phyloP scores from a whole-genome alignment of 108 stramenopile species.

The Skeletonema menzelii region DNA sequence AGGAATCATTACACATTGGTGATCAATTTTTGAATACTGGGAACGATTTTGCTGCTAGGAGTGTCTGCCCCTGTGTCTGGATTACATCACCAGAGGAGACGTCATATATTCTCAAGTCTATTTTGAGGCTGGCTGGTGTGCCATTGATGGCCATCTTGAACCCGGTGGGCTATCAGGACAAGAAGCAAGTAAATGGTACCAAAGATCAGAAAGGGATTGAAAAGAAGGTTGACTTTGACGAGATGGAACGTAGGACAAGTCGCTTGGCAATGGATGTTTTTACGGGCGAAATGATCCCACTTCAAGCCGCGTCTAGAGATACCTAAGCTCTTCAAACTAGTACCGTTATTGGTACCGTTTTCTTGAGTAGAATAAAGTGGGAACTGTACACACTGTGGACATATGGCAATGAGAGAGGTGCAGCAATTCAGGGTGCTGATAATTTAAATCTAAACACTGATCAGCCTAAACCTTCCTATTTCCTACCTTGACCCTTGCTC shows the following conservation, averaged over 20 bases:
- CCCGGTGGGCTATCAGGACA: conserved; percentile 14
- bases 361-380: not conserved
- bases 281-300: conserved; percentile 63
- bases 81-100: conserved; percentile 92
- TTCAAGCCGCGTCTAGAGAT: not conserved
- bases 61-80: conserved; percentile 88
- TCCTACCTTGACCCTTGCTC: conserved; percentile 6
- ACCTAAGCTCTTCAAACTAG: not conserved
- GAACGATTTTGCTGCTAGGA: conserved; percentile 90
- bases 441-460: not conserved
- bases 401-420: not conserved
- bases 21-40: conserved; percentile 93
- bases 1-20: conserved; percentile 88
- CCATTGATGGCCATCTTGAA: conserved; percentile 39
- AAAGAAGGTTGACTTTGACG: conserved; percentile 61
- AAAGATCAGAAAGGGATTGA: conserved; percentile 17
- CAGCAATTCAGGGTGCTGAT: not conserved
- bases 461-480: not conserved
- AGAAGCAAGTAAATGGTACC: conserved; percentile 3
- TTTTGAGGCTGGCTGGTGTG: conserved; percentile 77
- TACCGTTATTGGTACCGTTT: not conserved
- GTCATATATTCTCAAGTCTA: conserved; percentile 85
- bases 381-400: not conserved
- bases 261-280: conserved; percentile 86
- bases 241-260: conserved; percentile 65